A percentile compares a stretch with the other conserved stretches of the same genome.
Evolutionary conservation across 2,329 filamentous ascomycete genomes (phyloP).

Genomic region (Hypoxylon sp.): DNA sequence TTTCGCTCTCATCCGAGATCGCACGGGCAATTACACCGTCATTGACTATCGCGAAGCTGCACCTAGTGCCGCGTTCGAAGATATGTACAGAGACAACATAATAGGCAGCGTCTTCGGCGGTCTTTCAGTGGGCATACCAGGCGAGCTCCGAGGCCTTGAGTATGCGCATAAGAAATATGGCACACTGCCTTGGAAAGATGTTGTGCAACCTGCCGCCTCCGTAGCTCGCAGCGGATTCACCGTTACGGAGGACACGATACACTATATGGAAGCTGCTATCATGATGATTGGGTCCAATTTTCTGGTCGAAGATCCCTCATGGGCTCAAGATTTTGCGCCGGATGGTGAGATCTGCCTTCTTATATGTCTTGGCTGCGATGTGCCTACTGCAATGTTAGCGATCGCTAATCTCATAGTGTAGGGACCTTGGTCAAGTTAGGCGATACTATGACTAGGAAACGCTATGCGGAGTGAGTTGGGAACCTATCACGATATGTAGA

Average conservation of each 20-base stretch:
- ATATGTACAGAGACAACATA: conserved; percentile 86
- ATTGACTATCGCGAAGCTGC: conserved; percentile 94
- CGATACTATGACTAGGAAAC: conserved; percentile 83
- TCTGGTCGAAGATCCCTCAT: conserved; percentile 79
- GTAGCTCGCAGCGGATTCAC: conserved; percentile 81
- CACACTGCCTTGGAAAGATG: conserved; percentile 75
- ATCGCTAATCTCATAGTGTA: conserved; percentile 25
- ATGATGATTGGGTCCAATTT: conserved; percentile 67
- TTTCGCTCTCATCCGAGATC: conserved; percentile 83
- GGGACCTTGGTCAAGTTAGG: conserved; percentile 77
- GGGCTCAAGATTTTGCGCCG: conserved; percentile 91
- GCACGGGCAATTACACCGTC: conserved; percentile 81
- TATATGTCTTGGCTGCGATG: neutral
- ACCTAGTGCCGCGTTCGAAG: conserved; percentile 82
- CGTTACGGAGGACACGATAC: conserved; percentile 80
- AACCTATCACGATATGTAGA: conserved; percentile 51
- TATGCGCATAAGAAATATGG: conserved; percentile 82
- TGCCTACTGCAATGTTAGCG: neutral
- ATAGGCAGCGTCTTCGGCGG: conserved; percentile 79
- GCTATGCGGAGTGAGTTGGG: conserved; percentile 72
- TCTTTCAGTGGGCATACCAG: conserved; percentile 78
- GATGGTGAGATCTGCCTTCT: conserved; percentile 62
- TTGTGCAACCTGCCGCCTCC: conserved; percentile 81
- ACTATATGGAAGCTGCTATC: conserved; percentile 75
- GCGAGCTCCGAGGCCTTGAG: conserved; percentile 83